These are phyloP conservation scores for Salisapilia sapeloensis DNA, from an alignment of 352 stramenopile genomes.

Conservation along the genomic window DNA sequence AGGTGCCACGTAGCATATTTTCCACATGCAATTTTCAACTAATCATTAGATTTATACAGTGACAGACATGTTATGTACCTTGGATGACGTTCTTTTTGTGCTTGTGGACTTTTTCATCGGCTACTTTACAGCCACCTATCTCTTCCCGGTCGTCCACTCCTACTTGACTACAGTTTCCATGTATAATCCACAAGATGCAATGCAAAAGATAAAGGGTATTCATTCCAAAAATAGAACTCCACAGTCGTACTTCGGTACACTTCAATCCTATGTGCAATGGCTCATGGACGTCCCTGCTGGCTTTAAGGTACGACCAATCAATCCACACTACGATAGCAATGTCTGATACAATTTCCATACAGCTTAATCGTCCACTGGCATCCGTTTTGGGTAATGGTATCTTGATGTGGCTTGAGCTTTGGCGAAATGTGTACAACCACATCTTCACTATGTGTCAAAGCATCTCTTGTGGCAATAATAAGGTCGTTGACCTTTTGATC, in stretches of 20 bases:
- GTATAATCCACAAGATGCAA: background rate
- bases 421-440: conserved; percentile 8
- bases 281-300: conserved; percentile 57
- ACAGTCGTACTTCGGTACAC: conserved; percentile 12
- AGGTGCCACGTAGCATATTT: no score
- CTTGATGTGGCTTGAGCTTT: conserved; percentile 58
- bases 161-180: no score
- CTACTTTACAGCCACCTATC: no score
- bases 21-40: no score
- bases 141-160: no score
- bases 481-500: conserved; percentile 5
- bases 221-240: no score
- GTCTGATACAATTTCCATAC: background rate
- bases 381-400: conserved; percentile 76
- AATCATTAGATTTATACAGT: no score
- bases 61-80: no score
- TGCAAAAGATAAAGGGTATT: no score
- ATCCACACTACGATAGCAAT: background rate
- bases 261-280: conserved; percentile 49
- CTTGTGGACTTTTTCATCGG: no score
- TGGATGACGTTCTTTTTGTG: no score
- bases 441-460: background rate
- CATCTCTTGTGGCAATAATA: background rate
- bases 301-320: conserved; percentile 25
- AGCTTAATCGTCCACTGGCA: conserved; percentile 80